phyloP scores from a whole-genome alignment of 805 yeast genomes.

The Starmerella vaccinii region DNA sequence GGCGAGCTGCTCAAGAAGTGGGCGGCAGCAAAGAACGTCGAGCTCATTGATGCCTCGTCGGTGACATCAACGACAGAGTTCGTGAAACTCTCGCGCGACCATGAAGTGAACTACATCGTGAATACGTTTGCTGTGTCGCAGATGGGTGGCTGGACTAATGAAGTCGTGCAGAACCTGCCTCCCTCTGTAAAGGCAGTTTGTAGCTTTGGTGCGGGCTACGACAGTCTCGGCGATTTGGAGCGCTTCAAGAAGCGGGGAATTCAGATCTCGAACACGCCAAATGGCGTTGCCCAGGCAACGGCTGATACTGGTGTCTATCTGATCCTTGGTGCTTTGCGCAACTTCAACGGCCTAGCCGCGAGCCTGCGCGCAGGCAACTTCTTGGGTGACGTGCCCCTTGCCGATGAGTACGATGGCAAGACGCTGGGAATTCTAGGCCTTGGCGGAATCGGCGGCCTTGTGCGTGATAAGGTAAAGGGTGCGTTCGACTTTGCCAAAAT shows the following conservation, averaged over 20 bases:
- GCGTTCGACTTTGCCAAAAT: conserved; percentile 41
- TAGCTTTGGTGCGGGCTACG: conserved; percentile 52
- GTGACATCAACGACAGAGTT: conserved; percentile 36
- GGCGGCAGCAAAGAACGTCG: conserved; percentile 34
- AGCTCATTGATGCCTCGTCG: conserved; percentile 37
- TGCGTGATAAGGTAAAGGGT: conserved; percentile 41
- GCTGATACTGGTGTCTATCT: conserved; percentile 48
- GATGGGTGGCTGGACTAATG: conserved; percentile 40
- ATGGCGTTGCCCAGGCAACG: conserved; percentile 44
- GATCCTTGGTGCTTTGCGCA: conserved; percentile 43
- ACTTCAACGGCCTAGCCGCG: conserved; percentile 37
- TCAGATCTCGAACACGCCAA: conserved; percentile 45
- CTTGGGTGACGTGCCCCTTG: conserved; percentile 37
- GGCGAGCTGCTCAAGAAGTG: conserved; percentile 33
- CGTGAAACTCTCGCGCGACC: conserved; percentile 31
- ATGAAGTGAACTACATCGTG: conserved; percentile 35
- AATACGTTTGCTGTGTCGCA: conserved; percentile 34
- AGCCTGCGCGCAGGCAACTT: conserved; percentile 39
- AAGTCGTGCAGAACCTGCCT: conserved; percentile 35
- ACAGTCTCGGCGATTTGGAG: conserved; percentile 38
- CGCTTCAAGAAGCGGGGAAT: conserved; percentile 36
- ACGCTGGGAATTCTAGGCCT: conserved; percentile 50
- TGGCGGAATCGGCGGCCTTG: conserved; percentile 54
- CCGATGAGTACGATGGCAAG: conserved; percentile 42
- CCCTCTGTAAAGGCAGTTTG: conserved; percentile 36